Evolutionary conservation across 1,284 basidiomycete genomes (phyloP), one percentile per base, ranked within the genome.

Genomic region (Ceratobasidium sp.): DNA sequence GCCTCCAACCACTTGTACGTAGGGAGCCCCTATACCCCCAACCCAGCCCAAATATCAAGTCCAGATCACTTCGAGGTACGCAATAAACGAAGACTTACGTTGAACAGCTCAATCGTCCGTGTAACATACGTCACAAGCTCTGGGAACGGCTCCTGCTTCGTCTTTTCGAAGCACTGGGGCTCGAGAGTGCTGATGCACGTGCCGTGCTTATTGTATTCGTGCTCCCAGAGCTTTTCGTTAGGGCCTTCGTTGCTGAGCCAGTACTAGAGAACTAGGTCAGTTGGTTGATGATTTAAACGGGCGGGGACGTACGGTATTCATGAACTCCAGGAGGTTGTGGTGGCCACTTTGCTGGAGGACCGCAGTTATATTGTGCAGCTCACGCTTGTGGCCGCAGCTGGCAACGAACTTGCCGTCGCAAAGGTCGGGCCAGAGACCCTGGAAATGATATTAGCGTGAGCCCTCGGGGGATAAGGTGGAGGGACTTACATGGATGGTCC

Each of bases 401-500:
- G 79, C 75, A n/a, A 81, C 79, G 74, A 81, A 82, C 3, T 78
- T 76, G 0, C 81, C 81, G 69, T 82, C 81, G 71, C 81, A 82
- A 75, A 80, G 78, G 75, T 80, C 76, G 17, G 77, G 79, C 77
- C 77, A 78, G n/a, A 78, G 63, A 48, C 77, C 78, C 71, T 64
- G 14, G 27, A 4, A 24, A 29, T 44, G 15, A 14, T 45, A 19
- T 41, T 62, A 19, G 53, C n/a, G 47, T 11, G 33, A 7, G n/a
- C 48, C 17, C n/a, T n/a, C 19, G 15, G 48, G 29, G 11, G 22
- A 11, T 15, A 5, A 47, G n/a, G 44, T 59, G 19, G 14, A 31
- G 24, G 15, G n/a, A 64, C 69, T 72, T 27, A 75, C 78, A 77
- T 63, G 77, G 77, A 36, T 78, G 15, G 79, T 79, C 79, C 78